Evolutionary conservation across 495 filamentous ascomycete genomes (phyloP).

Genomic region (Terfezia claveryi): DNA sequence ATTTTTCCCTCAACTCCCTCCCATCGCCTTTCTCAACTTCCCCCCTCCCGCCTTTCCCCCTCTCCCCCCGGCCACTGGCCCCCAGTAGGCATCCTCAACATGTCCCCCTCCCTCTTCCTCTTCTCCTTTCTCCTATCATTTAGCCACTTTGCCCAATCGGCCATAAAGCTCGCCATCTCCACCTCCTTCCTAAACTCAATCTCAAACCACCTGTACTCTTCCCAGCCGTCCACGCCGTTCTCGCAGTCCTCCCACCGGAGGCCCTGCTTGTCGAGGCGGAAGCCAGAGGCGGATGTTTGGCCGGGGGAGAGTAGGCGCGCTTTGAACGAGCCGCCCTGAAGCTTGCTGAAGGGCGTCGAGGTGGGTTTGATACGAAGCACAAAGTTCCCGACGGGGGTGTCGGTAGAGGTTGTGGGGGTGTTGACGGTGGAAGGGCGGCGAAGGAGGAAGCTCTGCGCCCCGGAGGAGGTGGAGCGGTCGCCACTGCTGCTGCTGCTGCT

Average conservation of each 20-base stretch:
- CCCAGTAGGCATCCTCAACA: constrained; percentile 1
- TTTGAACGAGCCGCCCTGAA: constrained; percentile 3
- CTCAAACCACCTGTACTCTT: constrained; percentile 17
- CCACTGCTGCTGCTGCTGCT: background rate
- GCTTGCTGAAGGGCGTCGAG: constrained; percentile 5
- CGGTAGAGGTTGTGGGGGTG: background rate
- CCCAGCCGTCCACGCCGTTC: constrained; percentile 6
- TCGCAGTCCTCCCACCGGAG: constrained; percentile 8
- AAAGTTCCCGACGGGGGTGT: background rate
- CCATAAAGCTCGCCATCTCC: constrained; percentile 9
- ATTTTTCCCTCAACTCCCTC: background rate
- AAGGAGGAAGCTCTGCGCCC: background rate
- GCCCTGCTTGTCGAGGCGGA: constrained; percentile 10
- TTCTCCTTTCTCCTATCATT: constrained; percentile 11
- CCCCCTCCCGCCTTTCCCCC: background rate
- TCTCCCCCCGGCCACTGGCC: background rate
- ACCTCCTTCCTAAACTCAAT: constrained; percentile 10
- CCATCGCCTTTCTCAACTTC: background rate
- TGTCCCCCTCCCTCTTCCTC: constrained; percentile 2
- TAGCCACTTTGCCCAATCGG: constrained; percentile 4
- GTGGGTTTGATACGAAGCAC: constrained; percentile 4
- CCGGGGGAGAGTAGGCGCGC: constrained; percentile 2
- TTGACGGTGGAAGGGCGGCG: too few relatives aligned
- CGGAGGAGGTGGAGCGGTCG: background rate
- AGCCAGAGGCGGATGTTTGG: constrained; percentile 1